These are phyloP conservation scores for Apocynum venetum DNA, from an alignment of 257 asterid genomes.

Conservation along the genomic window DNA sequence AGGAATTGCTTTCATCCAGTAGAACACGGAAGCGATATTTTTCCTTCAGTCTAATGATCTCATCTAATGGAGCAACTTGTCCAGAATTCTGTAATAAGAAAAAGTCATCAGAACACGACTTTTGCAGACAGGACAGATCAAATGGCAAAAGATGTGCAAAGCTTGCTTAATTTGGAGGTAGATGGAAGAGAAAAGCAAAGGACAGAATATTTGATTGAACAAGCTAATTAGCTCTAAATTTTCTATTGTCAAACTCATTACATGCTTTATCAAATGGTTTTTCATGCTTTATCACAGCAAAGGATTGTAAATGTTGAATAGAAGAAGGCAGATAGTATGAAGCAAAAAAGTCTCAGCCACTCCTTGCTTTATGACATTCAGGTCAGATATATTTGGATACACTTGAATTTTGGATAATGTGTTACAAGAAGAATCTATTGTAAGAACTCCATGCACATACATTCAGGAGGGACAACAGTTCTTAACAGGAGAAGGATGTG, in stretches of 20 bases:
- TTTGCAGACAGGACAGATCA: background rate
- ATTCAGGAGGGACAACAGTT: background rate
- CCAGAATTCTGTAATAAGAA: conserved; percentile 75
- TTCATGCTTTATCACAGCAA: background rate
- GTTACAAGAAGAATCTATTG: background rate
- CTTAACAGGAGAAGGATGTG: background rate
- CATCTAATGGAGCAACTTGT: conserved; percentile 85
- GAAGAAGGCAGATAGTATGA: background rate
- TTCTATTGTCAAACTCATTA: background rate
- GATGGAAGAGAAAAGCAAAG: background rate
- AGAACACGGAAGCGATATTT: conserved; percentile 78
- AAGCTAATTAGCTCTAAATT: background rate
- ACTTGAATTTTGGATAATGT: background rate
- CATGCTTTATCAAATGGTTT: background rate
- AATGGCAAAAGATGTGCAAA: background rate
- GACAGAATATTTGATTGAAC: background rate
- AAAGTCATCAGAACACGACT: background rate
- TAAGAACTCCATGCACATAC: background rate
- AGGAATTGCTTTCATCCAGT: conserved; percentile 86
- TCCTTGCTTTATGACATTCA: background rate
- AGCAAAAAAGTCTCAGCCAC: background rate
- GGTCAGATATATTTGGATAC: background rate
- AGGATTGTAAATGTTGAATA: background rate
- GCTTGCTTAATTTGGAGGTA: background rate
- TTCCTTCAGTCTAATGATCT: conserved; percentile 77